phyloP scores from a whole-genome alignment of 331 rosid genomes.

The Dryas integrifolia region DNA sequence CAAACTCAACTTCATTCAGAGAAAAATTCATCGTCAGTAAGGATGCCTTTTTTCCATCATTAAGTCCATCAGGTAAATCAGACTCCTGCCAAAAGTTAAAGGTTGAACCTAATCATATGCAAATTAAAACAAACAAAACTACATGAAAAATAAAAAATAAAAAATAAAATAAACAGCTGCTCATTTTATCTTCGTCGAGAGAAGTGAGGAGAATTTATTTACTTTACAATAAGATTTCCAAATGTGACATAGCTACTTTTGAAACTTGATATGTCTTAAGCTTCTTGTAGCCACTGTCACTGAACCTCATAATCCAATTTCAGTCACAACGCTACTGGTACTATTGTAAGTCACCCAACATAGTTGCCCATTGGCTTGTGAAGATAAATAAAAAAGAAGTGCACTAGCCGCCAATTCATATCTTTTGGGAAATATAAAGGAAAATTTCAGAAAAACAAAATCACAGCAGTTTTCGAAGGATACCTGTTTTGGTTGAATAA shows the following conservation, averaged over 20 bases:
- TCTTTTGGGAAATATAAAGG: not conserved
- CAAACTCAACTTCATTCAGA: conserved; percentile 65
- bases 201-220: not conserved
- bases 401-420: not conserved
- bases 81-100: conserved; percentile 57
- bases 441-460: conserved; percentile 12
- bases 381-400: conserved; percentile 3
- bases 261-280: not conserved
- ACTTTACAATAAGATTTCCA: not conserved
- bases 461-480: conserved; percentile 17
- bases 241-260: not conserved
- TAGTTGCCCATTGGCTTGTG: not conserved
- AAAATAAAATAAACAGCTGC: conserved; percentile 4
- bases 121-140: conserved; percentile 18
- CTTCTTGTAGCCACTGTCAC: not conserved
- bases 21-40: conserved; percentile 79
- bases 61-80: conserved; percentile 37
- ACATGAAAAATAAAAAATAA: conserved; percentile 16
- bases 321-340: conserved; percentile 1
- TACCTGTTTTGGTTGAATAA: conserved; percentile 66
- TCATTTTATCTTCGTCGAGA: not conserved
- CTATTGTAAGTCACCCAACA: not conserved
- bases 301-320: not conserved
- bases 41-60: conserved; percentile 54
- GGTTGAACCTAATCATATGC: conserved; percentile 26